Conservation (phyloP, 1,139 yeast species). For the Scheffersomyces quercinus region DNA sequence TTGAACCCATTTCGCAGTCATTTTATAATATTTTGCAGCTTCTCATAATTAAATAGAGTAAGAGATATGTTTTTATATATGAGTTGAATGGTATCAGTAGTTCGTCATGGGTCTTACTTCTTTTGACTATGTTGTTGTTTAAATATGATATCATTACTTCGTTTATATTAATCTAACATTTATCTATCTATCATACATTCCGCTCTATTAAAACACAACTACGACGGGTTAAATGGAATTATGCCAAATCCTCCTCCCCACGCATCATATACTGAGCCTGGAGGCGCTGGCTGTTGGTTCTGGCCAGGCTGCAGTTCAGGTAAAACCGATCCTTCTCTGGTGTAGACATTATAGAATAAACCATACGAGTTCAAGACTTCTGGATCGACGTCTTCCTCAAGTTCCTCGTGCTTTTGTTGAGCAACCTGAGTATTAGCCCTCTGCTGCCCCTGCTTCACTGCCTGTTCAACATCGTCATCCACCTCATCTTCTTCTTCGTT, state of each 20-base stretch:
- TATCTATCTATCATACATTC: background rate
- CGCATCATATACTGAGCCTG: constrained; percentile 17
- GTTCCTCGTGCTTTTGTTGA: constrained; percentile 8
- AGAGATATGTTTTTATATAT: too few relatives aligned
- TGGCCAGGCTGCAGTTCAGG: constrained; percentile 23
- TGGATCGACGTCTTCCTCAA: constrained; percentile 34
- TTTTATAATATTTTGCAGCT: too few relatives aligned
- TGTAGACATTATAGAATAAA: constrained; percentile 36
- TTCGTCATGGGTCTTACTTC: too few relatives aligned
- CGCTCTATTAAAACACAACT: background rate
- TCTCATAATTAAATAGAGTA: too few relatives aligned
- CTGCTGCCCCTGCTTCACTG: background rate
- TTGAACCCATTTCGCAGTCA: too few relatives aligned
- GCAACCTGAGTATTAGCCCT: background rate
- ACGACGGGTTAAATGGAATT: constrained; percentile 41
- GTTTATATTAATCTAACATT: background rate
- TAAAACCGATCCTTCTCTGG: constrained; percentile 34
- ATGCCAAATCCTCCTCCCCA: constrained; percentile 31
- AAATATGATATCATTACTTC: background rate
- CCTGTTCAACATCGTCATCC: background rate
- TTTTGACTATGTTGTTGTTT: too few relatives aligned
- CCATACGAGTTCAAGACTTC: constrained; percentile 37
- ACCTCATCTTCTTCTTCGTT: background rate
- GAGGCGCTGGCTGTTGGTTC: constrained; percentile 8
- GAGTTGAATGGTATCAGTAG: too few relatives aligned